Conservation (phyloP, 1,284 basidiomycete genomes). For the Omphalotus olearius region DNA sequence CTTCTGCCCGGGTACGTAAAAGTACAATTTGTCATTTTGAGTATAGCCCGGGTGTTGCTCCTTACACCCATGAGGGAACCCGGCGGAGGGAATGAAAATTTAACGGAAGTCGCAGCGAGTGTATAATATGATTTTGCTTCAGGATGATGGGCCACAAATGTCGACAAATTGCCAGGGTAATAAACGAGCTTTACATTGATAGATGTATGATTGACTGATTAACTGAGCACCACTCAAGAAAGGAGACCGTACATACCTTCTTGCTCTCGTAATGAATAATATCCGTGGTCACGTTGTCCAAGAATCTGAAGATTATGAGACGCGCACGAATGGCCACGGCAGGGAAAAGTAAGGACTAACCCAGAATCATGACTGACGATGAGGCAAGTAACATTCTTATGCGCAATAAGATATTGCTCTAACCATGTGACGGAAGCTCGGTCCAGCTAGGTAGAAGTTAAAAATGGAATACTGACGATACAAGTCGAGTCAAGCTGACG, state of each 20-base stretch:
- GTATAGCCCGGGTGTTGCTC: conserved; percentile 93
- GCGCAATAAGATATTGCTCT: conserved; percentile 82
- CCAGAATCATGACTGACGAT: conserved; percentile 98
- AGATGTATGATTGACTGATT: not conserved
- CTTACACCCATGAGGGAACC: conserved; percentile 97
- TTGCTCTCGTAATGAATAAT: conserved; percentile 98
- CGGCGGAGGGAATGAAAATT: conserved; percentile 95
- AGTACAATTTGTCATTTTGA: conserved; percentile 91
- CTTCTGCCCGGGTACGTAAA: conserved; percentile 92
- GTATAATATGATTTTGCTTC: conserved; percentile 98
- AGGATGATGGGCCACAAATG: conserved; percentile 89
- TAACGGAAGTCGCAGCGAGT: conserved; percentile 90
- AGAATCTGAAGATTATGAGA: conserved; percentile 56
- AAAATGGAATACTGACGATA: conserved; percentile 16
- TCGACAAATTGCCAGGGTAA: conserved; percentile 92
- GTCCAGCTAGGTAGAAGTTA: conserved; percentile 56
- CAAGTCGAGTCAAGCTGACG: conserved; percentile 26
- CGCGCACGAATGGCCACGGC: conserved; percentile 6
- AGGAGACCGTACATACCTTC: conserved; percentile 48
- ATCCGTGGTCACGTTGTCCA: conserved; percentile 96
- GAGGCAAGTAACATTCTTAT: conserved; percentile 86
- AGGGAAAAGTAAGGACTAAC: conserved; percentile 31
- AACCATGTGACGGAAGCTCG: conserved; percentile 91
- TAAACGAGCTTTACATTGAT: conserved; percentile 68
- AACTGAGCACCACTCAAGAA: not conserved